These are phyloP conservation scores for Lactarius sp. DNA, from an alignment of 768 basidiomycete species.

Conservation along the genomic window DNA sequence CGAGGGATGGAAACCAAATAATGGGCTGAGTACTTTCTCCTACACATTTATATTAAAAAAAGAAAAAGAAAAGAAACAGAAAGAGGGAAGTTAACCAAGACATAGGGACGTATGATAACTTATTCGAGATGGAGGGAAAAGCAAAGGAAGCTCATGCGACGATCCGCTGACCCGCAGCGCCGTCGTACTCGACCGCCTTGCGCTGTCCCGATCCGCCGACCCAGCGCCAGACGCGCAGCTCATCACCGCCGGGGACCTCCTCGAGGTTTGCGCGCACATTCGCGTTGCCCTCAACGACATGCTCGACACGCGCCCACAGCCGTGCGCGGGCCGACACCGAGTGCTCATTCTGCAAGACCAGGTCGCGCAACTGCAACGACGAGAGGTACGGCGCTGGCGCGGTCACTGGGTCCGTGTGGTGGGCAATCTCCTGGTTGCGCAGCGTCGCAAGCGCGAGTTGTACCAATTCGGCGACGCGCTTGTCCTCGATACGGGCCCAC, in stretches of 20 bases:
- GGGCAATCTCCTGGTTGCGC: slow-evolving; percentile 75
- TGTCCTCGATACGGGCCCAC: slow-evolving; percentile 51
- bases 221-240: slow-evolving; percentile 90
- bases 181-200: slow-evolving; percentile 19
- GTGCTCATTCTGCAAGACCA: slow-evolving; percentile 77
- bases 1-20: background rate
- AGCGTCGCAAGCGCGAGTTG: slow-evolving; percentile 75
- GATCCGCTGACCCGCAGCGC: slow-evolving; percentile 27
- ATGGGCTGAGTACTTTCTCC: slow-evolving; percentile 1
- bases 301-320: slow-evolving; percentile 81
- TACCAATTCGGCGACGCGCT: slow-evolving; percentile 67
- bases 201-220: slow-evolving; percentile 46
- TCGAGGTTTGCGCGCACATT: slow-evolving; percentile 84
- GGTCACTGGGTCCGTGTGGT: slow-evolving; percentile 77
- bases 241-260: slow-evolving; percentile 81
- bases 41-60: slow-evolving; percentile 4
- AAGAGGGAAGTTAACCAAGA: slow-evolving; percentile 10
- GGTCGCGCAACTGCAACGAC: slow-evolving; percentile 82
- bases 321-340: slow-evolving; percentile 58
- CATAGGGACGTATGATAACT: slow-evolving; percentile 19
- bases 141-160: slow-evolving; percentile 11
- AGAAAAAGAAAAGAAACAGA: background rate
- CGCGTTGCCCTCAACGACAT: slow-evolving; percentile 82
- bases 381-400: slow-evolving; percentile 74
- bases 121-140: slow-evolving; percentile 1